Base-by-base conservation (phyloP, 2,329 filamentous ascomycete species). In the Parasarocladium wereldwijsianum region DNA sequence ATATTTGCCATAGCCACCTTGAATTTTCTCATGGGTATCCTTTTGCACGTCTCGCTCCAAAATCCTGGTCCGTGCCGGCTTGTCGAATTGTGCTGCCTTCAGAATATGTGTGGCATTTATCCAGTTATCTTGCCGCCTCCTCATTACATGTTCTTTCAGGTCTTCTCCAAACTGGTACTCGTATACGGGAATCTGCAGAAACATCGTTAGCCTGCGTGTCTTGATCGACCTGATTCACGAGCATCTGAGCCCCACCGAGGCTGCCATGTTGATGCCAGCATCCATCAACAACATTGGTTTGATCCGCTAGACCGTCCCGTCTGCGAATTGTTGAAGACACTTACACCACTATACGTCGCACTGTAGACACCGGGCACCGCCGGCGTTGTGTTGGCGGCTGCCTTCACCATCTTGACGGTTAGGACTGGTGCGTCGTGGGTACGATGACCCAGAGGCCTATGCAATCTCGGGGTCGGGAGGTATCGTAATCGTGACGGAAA, bases 21-120 rank as follows among this genome's bases (percentile, higher is more conserved):
- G 90, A 5, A 98, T 86, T 60, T 98, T 98, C 58, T 96, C 90
- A 50, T 98, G 90, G 5, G 80, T 68, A 24, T 92, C 87, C 53
- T 93, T 94, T 47, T 98, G 90, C 6, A 98, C 87, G 48, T 98
- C 90, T 40, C 90, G 73, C 58, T 98, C 90, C 5, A 98, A 68
- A 34, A 98, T 96, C 38, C 90, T 73, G 23, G 90, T 98, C 49
- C 90, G 70, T 9, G 87, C 84, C 3, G 90, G 90, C 55, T 98
- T 98, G 55, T 98, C 90, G 48, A 93, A 93, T 33, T 87, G 87
- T 38, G 90, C 90, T 23, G 92, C 84, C 50, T 98, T 98, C 28
- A 98, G 62, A 36, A 98, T 96, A 50, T 98, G 90, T 32, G 90
- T 98, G n/a, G 90, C 90, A 63, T 98, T 98, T 59, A 98, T 90